A percentile compares a stretch with the other conserved stretches of the same genome.
These are phyloP conservation scores for Penicillium fimorum DNA, from an alignment of 495 filamentous ascomycete species.

Conservation along the genomic window DNA sequence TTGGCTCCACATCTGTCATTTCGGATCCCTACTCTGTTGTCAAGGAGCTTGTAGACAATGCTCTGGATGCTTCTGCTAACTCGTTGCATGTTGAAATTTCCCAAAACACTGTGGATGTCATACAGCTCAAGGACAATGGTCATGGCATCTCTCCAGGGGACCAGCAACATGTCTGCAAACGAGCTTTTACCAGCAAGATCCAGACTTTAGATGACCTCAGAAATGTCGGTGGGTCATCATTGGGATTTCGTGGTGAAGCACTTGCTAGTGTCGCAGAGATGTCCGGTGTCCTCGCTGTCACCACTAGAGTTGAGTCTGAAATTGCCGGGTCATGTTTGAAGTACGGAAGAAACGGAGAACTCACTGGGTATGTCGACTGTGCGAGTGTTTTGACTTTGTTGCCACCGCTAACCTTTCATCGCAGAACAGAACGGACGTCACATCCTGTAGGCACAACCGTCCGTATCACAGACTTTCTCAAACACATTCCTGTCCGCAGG, in stretches of 20 bases:
- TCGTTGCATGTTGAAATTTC: conserved; percentile 72
- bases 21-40: conserved; percentile 70
- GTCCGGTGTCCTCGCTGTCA: conserved; percentile 60
- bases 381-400: neutral
- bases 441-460: conserved; percentile 81
- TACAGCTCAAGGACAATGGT: conserved; percentile 91
- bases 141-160: conserved; percentile 73
- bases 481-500: conserved; percentile 69
- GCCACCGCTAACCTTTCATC: neutral
- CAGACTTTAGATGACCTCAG: conserved; percentile 67
- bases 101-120: conserved; percentile 71
- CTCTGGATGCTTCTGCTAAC: conserved; percentile 77
- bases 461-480: conserved; percentile 64
- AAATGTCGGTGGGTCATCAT: conserved; percentile 58
- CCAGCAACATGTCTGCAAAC: conserved; percentile 63
- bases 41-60: conserved; percentile 93
- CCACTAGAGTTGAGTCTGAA: conserved; percentile 70
- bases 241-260: conserved; percentile 89
- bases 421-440: conserved; percentile 48
- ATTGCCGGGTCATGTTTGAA: conserved; percentile 56
- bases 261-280: conserved; percentile 75
- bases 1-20: conserved; percentile 73
- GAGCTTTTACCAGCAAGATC: conserved; percentile 85
- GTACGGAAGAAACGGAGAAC: conserved; percentile 51
- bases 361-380: conserved; percentile 38